Evolutionary conservation across 1,284 basidiomycete species (phyloP), one percentile per base, ranked within the genome.

Genomic region (Porodaedalea pini): DNA sequence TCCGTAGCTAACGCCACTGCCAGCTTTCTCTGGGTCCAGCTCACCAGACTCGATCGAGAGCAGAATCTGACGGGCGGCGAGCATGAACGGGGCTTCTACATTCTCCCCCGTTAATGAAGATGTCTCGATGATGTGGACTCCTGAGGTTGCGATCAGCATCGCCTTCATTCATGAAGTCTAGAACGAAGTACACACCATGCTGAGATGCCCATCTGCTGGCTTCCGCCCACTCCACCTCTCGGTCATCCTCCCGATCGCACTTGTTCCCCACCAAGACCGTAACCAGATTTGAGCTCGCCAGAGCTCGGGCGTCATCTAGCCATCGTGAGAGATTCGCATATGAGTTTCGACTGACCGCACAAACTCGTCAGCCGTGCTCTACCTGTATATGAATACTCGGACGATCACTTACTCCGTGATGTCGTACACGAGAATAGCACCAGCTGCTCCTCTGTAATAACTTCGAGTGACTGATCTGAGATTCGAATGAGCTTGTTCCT

Each of bases 231-330:
- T 95, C 92, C 21, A 99, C 94, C 70, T 98, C 90, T 52, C 96
- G 77, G 45, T 98, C 92, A 55, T 97, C 94, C 64, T 97, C 95
- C 62, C 85, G 79, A 69, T 99, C 96, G 11, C 90, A 83, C 75
- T 99, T 98, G 74, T 96, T 98, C 31, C 96, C 96, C 4, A 98
- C 94, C 2, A 99, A 75, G 2, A 98, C 93, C 0, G 88, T 86
- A 31, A 95, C 91, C 1, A 98, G 76, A 67, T 98, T 88, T 5
- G 93, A 87, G 57, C 92, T 90, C 8, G 86, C 95, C 50, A 98
- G 73, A 4, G 94, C 91, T 61, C 92, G 79, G 21, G 93, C 94
- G 70, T 98, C 96, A 4, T 88, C 84, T 13, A 99, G 78, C 96
- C 96, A 98, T 59, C 86, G 80, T 50, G 85, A 82, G 48, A 97